A percentile compares a stretch with the other conserved stretches of the same genome.
Evolutionary conservation across 2,329 filamentous ascomycete genomes (phyloP).

Genomic region (Colletotrichum australisinense): DNA sequence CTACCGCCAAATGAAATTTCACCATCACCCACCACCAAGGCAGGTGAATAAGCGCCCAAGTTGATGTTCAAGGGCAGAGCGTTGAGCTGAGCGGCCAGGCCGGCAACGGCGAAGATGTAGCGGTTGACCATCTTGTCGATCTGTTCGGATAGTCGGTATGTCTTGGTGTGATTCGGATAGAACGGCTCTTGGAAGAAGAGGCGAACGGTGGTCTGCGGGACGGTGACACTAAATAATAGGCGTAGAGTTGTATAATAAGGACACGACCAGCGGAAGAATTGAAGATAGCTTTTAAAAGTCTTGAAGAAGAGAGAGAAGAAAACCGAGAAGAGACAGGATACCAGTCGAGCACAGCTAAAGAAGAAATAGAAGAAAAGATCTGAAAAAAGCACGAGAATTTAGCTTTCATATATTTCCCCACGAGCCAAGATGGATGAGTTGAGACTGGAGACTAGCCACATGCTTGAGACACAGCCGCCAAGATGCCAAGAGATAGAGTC

Average conservation of each 20-base stretch:
- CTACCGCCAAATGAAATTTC: constrained; percentile 60
- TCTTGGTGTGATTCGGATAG: constrained; percentile 24
- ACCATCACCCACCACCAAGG: constrained; percentile 52
- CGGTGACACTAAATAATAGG: constrained; percentile 27
- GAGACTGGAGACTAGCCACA: constrained; percentile 24
- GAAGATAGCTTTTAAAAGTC: constrained; percentile 4
- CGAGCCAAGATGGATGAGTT: constrained; percentile 26
- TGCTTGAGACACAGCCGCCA: constrained; percentile 28
- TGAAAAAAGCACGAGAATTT: constrained; percentile 7
- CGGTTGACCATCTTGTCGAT: constrained; percentile 37
- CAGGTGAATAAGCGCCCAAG: constrained; percentile 48
- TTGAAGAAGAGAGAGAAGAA: constrained; percentile 10
- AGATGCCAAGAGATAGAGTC: constrained; percentile 31
- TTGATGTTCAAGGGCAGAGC: constrained; percentile 49
- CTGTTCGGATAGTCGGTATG: constrained; percentile 17
- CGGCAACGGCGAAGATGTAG: constrained; percentile 43
- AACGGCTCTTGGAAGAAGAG: constrained; percentile 1
- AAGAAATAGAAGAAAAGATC: constrained; percentile 1
- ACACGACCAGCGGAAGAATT: constrained; percentile 35
- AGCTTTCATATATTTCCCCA: constrained; percentile 35
- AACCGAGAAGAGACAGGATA: constrained; percentile 26
- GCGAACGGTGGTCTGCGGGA: background rate
- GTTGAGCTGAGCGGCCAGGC: constrained; percentile 42
- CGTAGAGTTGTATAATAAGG: constrained; percentile 23
- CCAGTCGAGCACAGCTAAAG: constrained; percentile 34